Evolutionary conservation across 2,329 filamentous ascomycete species (phyloP), one percentile per base, ranked within the genome.

Genomic region (Trichophyton mentagrophytes): DNA sequence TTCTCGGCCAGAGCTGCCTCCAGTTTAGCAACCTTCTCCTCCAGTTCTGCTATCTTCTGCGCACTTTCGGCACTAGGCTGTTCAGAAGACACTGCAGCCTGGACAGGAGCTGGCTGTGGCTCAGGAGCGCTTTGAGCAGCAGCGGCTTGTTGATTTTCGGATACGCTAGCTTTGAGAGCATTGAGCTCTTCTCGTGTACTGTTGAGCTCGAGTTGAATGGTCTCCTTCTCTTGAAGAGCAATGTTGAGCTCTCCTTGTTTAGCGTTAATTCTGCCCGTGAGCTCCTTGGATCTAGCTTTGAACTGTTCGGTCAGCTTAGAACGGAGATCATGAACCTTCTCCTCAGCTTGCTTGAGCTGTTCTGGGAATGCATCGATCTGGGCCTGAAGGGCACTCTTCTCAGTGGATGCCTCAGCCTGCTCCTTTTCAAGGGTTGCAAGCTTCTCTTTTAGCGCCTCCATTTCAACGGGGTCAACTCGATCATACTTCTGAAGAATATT

Each of bases 401-500:
- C 78, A 1, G 77, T 72, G 57, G 82, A 76, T 9, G 88, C 76
- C 64, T 90, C 85, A 65, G 87, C 80, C 6, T 85, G 81, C 69
- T 91, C 87, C 33, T 78, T 76, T 70, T 89, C 80, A 9, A 91
- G 75, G 1, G 76, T 76, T 5, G 83, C 76, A 59, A 96, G 82
- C 62, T 86, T 85, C 69, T 88, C 84, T 76, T 93, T 96, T 61
- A 99, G 81, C 62, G 87, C 85, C 67, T 97, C 92, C 70, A 96
- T 82, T 69, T 97, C 92, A 2, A 89, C 89, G 49, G 93, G 92
- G 70, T 99, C 93, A 59, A 95, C 89, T 61, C 92, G 89, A 66
- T 96, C 91, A 70, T 97, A 96, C 71, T 96, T 96, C 66, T 90
- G 90, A 58, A 99, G 82, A 64, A 99, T 96, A 67, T 95, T 89